Percentiles rank a stretch among this genome's conserved stretches.
phyloP scores from a whole-genome alignment of 208 protist species.

The Wallacemonas sp. region DNA sequence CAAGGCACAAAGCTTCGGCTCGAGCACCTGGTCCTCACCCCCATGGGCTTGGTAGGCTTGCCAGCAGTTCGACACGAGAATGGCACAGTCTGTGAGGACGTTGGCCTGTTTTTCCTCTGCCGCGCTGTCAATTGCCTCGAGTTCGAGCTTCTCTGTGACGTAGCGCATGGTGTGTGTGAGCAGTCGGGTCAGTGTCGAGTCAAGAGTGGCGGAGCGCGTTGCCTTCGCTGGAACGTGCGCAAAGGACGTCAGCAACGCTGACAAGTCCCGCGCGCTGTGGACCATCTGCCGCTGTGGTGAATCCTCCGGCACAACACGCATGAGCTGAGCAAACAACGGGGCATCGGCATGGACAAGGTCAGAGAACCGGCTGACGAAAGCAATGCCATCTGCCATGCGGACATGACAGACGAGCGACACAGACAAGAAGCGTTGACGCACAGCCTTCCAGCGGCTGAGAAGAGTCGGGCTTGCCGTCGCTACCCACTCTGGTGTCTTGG shows the following conservation, averaged over 20 bases:
- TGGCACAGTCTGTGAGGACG: background rate
- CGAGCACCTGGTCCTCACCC: background rate
- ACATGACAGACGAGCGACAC: background rate
- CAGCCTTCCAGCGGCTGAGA: background rate
- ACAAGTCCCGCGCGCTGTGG: background rate
- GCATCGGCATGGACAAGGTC: too few species aligned
- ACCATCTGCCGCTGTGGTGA: too few species aligned
- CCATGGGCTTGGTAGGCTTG: background rate
- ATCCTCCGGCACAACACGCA: too few species aligned
- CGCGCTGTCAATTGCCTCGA: background rate
- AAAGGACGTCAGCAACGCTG: background rate
- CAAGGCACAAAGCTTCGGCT: background rate
- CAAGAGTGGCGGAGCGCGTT: too few species aligned
- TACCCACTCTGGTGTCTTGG: too few species aligned
- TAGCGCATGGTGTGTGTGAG: background rate
- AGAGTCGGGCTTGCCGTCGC: background rate
- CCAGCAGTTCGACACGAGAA: constrained; percentile 7
- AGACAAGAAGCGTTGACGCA: background rate
- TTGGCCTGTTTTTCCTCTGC: background rate
- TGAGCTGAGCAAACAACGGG: too few species aligned
- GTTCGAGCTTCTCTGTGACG: background rate
- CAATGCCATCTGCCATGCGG: background rate
- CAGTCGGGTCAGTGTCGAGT: background rate
- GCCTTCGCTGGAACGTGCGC: too few species aligned
- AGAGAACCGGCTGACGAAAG: constrained; percentile 1